A percentile compares a stretch with the other conserved stretches of the same genome.
Evolutionary conservation across 805 yeast species (phyloP).

Genomic region (Yamadazyma laniorum): DNA sequence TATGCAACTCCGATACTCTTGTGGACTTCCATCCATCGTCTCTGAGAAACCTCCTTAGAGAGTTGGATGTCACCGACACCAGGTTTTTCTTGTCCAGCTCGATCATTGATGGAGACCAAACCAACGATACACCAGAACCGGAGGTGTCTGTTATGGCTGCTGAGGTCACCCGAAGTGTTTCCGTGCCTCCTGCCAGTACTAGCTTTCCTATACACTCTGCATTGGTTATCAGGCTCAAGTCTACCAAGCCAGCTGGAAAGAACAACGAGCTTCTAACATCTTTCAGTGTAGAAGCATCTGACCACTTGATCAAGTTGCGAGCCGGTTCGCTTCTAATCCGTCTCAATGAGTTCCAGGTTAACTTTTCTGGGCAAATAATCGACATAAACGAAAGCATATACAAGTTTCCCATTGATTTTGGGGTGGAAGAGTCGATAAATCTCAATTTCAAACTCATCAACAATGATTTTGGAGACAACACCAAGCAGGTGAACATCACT

Average conservation of each 20-base stretch:
- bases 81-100: background rate
- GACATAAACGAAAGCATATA: constrained; percentile 8
- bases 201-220: constrained; percentile 32
- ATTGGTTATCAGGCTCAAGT: constrained; percentile 44
- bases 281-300: constrained; percentile 47
- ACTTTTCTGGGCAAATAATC: constrained; percentile 12
- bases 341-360: constrained; percentile 7
- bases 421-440: constrained; percentile 30
- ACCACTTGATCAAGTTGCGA: constrained; percentile 25
- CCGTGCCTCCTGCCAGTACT: background rate
- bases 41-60: constrained; percentile 6
- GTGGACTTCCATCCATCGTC: constrained; percentile 4
- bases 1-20: constrained; percentile 1
- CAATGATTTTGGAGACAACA: constrained; percentile 20
- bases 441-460: constrained; percentile 34
- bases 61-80: background rate
- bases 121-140: background rate
- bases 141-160: background rate
- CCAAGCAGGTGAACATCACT: constrained; percentile 9
- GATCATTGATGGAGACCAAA: background rate
- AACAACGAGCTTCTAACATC: constrained; percentile 46
- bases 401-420: constrained; percentile 27
- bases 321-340: constrained; percentile 1
- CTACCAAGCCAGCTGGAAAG: constrained; percentile 49
- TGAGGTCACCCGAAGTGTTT: too few species aligned